A percentile compares a stretch with the other conserved stretches of the same genome.
phyloP scores from a whole-genome alignment of 2,329 filamentous ascomycete species.

The Ilyonectria destructans region DNA sequence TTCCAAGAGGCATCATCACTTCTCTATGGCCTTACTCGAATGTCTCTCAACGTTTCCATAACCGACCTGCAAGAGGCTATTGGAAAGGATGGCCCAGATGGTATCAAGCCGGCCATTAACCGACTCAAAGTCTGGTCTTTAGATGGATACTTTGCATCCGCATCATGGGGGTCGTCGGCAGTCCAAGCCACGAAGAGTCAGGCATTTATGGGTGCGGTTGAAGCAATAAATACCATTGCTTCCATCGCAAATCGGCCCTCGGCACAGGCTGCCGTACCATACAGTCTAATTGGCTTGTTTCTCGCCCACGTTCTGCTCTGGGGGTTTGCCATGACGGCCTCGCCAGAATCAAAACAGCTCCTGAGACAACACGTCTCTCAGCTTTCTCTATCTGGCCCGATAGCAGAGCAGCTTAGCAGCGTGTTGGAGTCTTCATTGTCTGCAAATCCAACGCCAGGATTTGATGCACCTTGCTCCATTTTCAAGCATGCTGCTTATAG shows the following conservation, averaged over 20 bases:
- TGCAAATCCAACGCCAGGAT: background rate
- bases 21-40: background rate
- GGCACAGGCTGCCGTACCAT: slow-evolving; percentile 1
- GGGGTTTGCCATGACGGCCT: background rate
- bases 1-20: slow-evolving; percentile 2
- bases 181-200: background rate
- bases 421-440: background rate
- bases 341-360: background rate
- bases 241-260: slow-evolving; percentile 1
- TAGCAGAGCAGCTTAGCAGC: background rate
- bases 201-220: background rate
- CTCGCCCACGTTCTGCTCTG: slow-evolving; percentile 13
- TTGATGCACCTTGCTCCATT: background rate
- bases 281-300: slow-evolving; percentile 12
- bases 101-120: background rate
- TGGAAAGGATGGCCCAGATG: background rate
- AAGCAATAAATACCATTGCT: background rate
- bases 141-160: background rate
- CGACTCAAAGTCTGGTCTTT: background rate
- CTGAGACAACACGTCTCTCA: background rate
- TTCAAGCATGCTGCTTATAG: slow-evolving; percentile 3
- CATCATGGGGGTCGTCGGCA: background rate
- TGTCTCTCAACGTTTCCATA: background rate
- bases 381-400: background rate
- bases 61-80: background rate